Base-by-base conservation (phyloP, 768 basidiomycete genomes). In the Macrolepiota dolichaula region DNA sequence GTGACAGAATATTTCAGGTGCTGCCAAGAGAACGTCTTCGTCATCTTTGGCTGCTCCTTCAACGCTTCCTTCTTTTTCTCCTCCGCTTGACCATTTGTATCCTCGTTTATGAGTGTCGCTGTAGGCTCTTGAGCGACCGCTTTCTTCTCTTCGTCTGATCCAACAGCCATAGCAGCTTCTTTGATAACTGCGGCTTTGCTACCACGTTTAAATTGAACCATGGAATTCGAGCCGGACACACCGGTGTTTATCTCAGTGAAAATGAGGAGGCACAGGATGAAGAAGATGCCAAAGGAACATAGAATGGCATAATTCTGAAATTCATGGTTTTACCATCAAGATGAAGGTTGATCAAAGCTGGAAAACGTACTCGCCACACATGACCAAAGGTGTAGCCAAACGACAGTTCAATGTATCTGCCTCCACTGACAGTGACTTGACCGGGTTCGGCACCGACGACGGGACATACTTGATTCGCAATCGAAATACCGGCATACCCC, bases 1-100 rank as follows among this genome's bases (percentile, higher is more conserved):
- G 81, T 77, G 0, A 94, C 85, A 35, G 80, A 81, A 69, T 94
- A 96, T 59, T 78, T 75, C 51, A 93, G 63, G 62, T 85, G 76
- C 55, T 86, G 80, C 91, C 92, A 97, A 1, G 94, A 91, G 73
- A 97, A 95, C 4, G 87, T 80, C 65, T 88, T 80, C 19, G 71
- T 77, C 79, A 73, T 76, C 55, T 75, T 76, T 65, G 75, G 78
- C 59, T 71, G 79, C 60, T 76, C 78, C 57, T 71, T 75, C 65
- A 76, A 69, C 62, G 74, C 73, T 40, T 75, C 65, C 27, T 71
- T 68, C 0, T 64, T 54, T 4, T 69, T 69, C 35, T 67, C 67
- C 13, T 70, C 67, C 24, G 67, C 65, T 19, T 58, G 62, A 22
- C 27, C 50, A 11, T 19, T 29, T 2, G 19, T 51, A 32, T 53